Conservation (phyloP, 495 filamentous ascomycete species). For the Penicillium malachiteum region DNA sequence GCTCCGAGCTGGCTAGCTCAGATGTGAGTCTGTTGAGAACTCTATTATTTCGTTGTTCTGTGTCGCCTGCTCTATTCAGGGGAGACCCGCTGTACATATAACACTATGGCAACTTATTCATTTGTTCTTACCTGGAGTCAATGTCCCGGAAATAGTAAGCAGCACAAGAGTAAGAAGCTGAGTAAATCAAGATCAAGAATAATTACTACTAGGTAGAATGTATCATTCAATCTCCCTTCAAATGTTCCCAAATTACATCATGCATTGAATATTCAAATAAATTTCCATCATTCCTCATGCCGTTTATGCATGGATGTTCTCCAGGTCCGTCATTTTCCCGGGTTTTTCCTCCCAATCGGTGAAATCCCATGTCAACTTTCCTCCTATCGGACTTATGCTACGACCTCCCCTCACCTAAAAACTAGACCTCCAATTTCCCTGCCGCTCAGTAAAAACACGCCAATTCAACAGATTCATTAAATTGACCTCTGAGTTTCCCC, state of each 20-base stretch:
- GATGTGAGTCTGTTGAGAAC: neutral
- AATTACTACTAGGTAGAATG: too few species aligned
- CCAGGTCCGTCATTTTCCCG: constrained; percentile 13
- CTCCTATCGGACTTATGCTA: constrained; percentile 33
- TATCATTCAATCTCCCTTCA: too few species aligned
- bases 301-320: too few species aligned
- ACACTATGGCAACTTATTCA: constrained; percentile 3
- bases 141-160: neutral
- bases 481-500: constrained; percentile 8
- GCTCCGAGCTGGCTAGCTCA: neutral
- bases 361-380: constrained; percentile 24
- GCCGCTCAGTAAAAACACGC: constrained; percentile 4
- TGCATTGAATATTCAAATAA: neutral
- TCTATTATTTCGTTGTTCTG: neutral
- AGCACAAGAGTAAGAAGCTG: neutral
- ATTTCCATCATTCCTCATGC: neutral
- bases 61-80: constrained; percentile 6
- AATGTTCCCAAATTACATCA: too few species aligned
- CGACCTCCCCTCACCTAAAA: constrained; percentile 4
- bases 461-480: neutral
- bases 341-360: constrained; percentile 40
- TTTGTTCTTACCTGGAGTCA: neutral
- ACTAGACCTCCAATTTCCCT: constrained; percentile 11
- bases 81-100: constrained; percentile 30
- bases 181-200: neutral